Percentiles rank a stretch among this genome's conserved stretches.
Conservation (phyloP, 2,329 filamentous ascomycete species). For the Fusarium sp. region DNA sequence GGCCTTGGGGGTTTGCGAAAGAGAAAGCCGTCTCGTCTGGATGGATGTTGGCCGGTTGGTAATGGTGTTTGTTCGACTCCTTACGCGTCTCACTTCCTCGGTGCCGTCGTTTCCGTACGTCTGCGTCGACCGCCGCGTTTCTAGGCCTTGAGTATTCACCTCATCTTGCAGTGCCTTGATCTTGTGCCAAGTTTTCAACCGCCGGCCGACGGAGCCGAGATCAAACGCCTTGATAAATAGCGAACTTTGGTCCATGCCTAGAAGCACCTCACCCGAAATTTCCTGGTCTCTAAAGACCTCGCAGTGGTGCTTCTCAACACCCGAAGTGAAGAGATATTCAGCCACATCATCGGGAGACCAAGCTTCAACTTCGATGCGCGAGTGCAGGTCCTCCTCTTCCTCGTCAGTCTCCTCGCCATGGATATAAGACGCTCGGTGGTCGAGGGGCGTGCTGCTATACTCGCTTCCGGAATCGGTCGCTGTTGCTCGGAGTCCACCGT, state of each 20-base stretch:
- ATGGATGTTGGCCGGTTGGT: conserved; percentile 63
- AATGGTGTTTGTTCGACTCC: conserved; percentile 70
- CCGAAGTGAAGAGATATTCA: conserved; percentile 86
- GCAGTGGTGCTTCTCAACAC: conserved; percentile 90
- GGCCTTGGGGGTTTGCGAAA: conserved; percentile 61
- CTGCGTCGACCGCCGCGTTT: conserved; percentile 64
- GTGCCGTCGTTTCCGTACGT: conserved; percentile 71
- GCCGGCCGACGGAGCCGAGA: conserved; percentile 87
- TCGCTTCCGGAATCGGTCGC: conserved; percentile 87
- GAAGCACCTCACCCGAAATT: conserved; percentile 90
- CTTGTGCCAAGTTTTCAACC: conserved; percentile 96
- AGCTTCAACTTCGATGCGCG: conserved; percentile 75
- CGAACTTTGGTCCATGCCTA: conserved; percentile 95
- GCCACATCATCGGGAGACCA: conserved; percentile 89
- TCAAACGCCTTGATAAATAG: conserved; percentile 97
- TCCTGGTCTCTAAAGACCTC: conserved; percentile 96
- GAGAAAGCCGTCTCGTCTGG: conserved; percentile 61
- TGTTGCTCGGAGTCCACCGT: conserved; percentile 62
- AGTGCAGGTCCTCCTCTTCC: conserved; percentile 82
- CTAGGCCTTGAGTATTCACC: conserved; percentile 65
- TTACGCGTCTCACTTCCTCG: conserved; percentile 61
- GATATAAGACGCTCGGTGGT: conserved; percentile 87
- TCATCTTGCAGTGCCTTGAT: conserved; percentile 93
- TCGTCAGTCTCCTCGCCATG: conserved; percentile 96
- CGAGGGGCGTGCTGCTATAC: conserved; percentile 85